Evolutionary conservation across 148 eudicot genomes (phyloP).

Genomic region (Fallopia convolvulus): DNA sequence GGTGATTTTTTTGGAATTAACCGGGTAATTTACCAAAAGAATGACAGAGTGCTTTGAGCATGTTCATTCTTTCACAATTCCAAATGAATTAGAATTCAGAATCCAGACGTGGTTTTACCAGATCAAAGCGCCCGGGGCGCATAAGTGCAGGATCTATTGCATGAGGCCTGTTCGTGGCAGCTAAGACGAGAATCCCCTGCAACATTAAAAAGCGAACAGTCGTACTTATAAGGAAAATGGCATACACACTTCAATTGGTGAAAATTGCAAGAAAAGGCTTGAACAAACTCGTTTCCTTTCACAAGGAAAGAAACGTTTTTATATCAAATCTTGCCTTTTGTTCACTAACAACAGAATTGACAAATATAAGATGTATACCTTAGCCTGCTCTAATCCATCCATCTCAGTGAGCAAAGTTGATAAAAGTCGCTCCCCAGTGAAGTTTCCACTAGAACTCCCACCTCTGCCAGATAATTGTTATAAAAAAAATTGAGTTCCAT

Average conservation of each 20-base stretch:
- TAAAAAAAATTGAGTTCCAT: background rate
- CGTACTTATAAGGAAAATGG: background rate
- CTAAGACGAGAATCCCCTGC: conserved; percentile 93
- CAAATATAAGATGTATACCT: conserved; percentile 36
- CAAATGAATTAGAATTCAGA: background rate
- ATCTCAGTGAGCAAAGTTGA: conserved; percentile 93
- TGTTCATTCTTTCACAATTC: background rate
- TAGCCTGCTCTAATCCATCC: conserved; percentile 90
- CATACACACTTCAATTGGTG: background rate
- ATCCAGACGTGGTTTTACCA: conserved; percentile 35
- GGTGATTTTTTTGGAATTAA: background rate
- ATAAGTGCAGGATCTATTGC: conserved; percentile 94
- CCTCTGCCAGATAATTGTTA: conserved; percentile 40
- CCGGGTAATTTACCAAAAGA: background rate
- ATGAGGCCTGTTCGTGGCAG: conserved; percentile 92
- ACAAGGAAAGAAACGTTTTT: background rate
- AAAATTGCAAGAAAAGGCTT: background rate
- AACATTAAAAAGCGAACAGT: background rate
- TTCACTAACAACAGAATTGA: background rate
- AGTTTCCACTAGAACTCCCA: conserved; percentile 61
- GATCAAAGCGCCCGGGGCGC: conserved; percentile 98
- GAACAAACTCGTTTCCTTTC: background rate
- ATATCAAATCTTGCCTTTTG: background rate
- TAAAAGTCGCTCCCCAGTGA: conserved; percentile 77
- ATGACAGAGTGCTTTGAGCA: background rate